Evolutionary conservation across 306 rosid species (phyloP).

Genomic region (Citrullus colocynthis): DNA sequence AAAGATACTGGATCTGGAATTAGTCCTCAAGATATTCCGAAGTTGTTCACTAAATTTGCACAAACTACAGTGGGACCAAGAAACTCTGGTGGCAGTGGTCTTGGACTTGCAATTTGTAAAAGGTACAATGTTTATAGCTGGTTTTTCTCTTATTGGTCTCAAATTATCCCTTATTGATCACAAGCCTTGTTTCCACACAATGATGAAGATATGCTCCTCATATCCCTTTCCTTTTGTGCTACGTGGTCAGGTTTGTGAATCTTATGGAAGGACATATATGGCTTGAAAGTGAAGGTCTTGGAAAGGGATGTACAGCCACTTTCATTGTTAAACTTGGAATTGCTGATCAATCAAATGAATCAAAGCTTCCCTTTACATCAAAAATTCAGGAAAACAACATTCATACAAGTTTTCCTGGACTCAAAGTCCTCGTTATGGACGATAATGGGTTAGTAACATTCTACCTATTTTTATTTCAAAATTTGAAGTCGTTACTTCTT

Average conservation of each 20-base stretch:
- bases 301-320: conserved; percentile 73
- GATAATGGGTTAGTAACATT: conserved; percentile 71
- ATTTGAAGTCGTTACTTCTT: not conserved
- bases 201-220: not conserved
- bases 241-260: conserved; percentile 74
- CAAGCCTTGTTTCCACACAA: not conserved
- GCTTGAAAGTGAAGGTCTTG: conserved; percentile 93
- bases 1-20: conserved; percentile 87
- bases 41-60: conserved; percentile 71
- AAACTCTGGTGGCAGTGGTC: conserved; percentile 67
- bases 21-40: conserved; percentile 76
- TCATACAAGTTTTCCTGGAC: conserved; percentile 49
- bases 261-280: conserved; percentile 96
- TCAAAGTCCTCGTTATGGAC: conserved; percentile 84
- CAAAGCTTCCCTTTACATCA: conserved; percentile 35
- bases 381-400: conserved; percentile 41
- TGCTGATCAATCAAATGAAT: conserved; percentile 53
- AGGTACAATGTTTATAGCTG: conserved; percentile 38
- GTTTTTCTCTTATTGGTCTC: not conserved
- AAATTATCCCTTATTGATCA: not conserved
- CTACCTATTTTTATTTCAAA: conserved; percentile 15
- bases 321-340: conserved; percentile 79
- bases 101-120: conserved; percentile 86
- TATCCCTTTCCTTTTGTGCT: conserved; percentile 1
- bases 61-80: conserved; percentile 48